Conservation (phyloP, 345 rosid species). For the Eucalyptus marginata region DNA sequence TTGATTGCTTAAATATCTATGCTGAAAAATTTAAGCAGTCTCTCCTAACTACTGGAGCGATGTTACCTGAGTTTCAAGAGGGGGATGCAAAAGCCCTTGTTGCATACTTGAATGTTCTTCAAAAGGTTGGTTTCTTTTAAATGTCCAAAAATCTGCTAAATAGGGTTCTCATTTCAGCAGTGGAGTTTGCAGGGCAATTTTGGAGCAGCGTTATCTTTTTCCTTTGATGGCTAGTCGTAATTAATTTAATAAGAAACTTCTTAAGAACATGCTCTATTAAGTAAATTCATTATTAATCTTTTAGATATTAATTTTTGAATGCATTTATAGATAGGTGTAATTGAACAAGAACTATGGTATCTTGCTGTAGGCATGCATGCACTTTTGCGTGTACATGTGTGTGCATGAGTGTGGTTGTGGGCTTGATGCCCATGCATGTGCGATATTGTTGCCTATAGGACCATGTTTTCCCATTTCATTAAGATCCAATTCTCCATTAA, state of each 20-base stretch:
- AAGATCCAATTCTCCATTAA: background rate
- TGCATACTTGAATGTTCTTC: constrained; percentile 92
- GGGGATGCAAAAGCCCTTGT: constrained; percentile 97
- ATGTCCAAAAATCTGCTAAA: background rate
- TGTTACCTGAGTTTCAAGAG: constrained; percentile 85
- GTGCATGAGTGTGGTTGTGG: background rate
- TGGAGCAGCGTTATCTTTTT: background rate
- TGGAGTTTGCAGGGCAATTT: background rate
- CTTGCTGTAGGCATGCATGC: background rate
- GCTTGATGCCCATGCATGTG: background rate
- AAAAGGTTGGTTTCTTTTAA: constrained; percentile 42
- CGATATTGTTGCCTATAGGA: background rate
- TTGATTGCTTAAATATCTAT: constrained; percentile 75
- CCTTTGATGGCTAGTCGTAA: background rate
- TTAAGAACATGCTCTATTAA: background rate
- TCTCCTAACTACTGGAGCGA: constrained; percentile 74
- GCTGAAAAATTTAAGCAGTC: constrained; percentile 90
- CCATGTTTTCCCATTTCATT: background rate
- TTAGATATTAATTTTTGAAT: background rate
- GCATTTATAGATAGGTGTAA: background rate
- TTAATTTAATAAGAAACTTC: background rate
- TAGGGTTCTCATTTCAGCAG: background rate
- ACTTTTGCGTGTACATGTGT: background rate
- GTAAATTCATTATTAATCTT: background rate
- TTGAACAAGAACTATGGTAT: background rate